phyloP scores from a whole-genome alignment of 202 grass and related monocot species.

The Eragrostis tef region DNA sequence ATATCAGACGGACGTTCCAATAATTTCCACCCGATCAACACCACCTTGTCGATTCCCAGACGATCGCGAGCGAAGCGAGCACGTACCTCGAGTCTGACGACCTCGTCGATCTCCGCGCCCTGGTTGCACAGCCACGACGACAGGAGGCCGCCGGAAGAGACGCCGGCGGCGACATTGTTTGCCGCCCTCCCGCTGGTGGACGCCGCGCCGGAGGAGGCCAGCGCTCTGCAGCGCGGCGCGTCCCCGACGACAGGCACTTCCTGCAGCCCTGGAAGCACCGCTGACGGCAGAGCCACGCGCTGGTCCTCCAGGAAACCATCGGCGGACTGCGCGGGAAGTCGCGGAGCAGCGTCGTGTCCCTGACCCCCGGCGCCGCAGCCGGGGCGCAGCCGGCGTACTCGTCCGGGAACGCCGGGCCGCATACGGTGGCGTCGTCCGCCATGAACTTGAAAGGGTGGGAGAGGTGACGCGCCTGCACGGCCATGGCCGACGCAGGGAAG shows the following conservation, averaged over 20 bases:
- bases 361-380: not conserved
- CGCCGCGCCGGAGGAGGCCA: slow-evolving; percentile 16
- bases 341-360: slow-evolving; percentile 22
- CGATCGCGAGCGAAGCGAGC: not conserved
- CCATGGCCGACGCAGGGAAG: slow-evolving; percentile 44
- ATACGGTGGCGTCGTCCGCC: not conserved
- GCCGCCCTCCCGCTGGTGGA: slow-evolving; percentile 50
- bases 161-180: not conserved
- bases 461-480: slow-evolving; percentile 55
- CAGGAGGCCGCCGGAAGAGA: slow-evolving; percentile 3
- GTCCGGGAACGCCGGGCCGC: not conserved
- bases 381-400: not conserved
- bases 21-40: not conserved
- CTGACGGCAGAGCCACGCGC: not conserved
- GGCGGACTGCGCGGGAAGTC: slow-evolving; percentile 28
- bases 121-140: slow-evolving; percentile 38
- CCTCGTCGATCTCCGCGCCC: slow-evolving; percentile 55
- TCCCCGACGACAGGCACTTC: not conserved
- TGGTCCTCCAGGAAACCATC: slow-evolving; percentile 1
- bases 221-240: slow-evolving; percentile 5
- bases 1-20: not conserved
- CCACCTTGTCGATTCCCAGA: not conserved
- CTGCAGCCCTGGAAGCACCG: not conserved
- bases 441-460: slow-evolving; percentile 26
- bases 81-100: slow-evolving; percentile 57